phyloP scores from a whole-genome alignment of 768 basidiomycete genomes.

The Clathrus columnatus region DNA sequence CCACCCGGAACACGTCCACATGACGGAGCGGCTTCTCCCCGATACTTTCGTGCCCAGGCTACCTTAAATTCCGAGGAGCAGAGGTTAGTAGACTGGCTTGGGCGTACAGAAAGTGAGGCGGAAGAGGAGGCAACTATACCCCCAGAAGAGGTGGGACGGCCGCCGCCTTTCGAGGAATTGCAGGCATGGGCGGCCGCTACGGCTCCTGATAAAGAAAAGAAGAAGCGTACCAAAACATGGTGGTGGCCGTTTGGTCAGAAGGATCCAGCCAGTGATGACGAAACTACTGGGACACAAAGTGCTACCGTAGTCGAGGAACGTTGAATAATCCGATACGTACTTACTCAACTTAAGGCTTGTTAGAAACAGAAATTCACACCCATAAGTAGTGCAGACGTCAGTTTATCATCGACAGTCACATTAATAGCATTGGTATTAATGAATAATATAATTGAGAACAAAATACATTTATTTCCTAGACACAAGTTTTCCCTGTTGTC shows the following conservation, averaged over 20 bases:
- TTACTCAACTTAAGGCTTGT: too few relatives aligned
- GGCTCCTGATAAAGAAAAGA: constrained; percentile 16
- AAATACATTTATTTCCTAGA: constrained; percentile 35
- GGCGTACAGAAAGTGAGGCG: constrained; percentile 68
- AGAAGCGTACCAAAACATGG: constrained; percentile 40
- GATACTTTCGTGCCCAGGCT: constrained; percentile 61
- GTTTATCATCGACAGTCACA: background rate
- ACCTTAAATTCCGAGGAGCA: constrained; percentile 50
- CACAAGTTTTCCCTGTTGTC: constrained; percentile 55
- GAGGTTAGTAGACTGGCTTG: constrained; percentile 54
- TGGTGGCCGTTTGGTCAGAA: constrained; percentile 49
- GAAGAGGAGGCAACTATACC: constrained; percentile 51
- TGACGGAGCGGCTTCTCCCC: constrained; percentile 25
- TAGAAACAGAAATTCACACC: too few relatives aligned
- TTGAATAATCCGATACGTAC: background rate
- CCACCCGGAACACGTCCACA: constrained; percentile 3
- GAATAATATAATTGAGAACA: background rate
- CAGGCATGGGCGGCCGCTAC: constrained; percentile 21
- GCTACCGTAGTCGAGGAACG: background rate
- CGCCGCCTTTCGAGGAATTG: constrained; percentile 21
- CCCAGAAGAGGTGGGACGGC: constrained; percentile 15
- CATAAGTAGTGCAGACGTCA: background rate
- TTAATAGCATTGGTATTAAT: background rate
- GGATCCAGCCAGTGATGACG: constrained; percentile 59
- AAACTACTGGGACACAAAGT: background rate